Conservation (phyloP, 2,329 filamentous ascomycete genomes). For the Colletotrichum theobromicola region DNA sequence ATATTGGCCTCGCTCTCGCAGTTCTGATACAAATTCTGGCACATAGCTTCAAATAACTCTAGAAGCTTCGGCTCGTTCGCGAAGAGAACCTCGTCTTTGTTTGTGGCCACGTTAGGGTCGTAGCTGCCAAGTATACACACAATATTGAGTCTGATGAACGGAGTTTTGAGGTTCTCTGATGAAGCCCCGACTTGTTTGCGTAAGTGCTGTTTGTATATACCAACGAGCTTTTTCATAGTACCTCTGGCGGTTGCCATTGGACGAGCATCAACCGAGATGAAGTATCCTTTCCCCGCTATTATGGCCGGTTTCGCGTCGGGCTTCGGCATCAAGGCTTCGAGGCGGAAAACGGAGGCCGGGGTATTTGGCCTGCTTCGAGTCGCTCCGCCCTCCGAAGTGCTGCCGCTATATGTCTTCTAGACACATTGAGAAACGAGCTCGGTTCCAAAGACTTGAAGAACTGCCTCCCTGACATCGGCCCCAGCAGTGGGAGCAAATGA, state of each 20-base stretch:
- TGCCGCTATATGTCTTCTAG: constrained; percentile 31
- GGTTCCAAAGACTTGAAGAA: constrained; percentile 66
- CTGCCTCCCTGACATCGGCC: constrained; percentile 60
- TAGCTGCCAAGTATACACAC: constrained; percentile 67
- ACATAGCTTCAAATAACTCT: constrained; percentile 51
- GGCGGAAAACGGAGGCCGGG: constrained; percentile 30
- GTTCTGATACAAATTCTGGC: constrained; percentile 41
- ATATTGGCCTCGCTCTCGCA: neutral
- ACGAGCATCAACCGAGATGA: constrained; percentile 72
- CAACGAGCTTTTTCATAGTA: constrained; percentile 63
- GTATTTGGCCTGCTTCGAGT: neutral
- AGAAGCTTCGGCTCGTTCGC: constrained; percentile 54
- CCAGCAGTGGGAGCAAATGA: constrained; percentile 63
- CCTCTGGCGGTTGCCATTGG: constrained; percentile 63
- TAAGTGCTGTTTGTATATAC: constrained; percentile 58
- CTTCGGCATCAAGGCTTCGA: constrained; percentile 65
- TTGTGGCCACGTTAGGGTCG: constrained; percentile 73
- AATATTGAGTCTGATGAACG: constrained; percentile 70
- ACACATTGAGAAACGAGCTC: constrained; percentile 61
- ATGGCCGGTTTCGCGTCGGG: constrained; percentile 47
- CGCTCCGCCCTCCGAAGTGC: neutral
- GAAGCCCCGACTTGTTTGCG: constrained; percentile 28
- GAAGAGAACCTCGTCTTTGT: constrained; percentile 77
- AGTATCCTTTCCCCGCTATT: constrained; percentile 55
- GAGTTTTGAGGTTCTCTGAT: constrained; percentile 44